Evolutionary conservation across 2,329 filamentous ascomycete species (phyloP).

Genomic region (Proliferodiscus dingleyae): DNA sequence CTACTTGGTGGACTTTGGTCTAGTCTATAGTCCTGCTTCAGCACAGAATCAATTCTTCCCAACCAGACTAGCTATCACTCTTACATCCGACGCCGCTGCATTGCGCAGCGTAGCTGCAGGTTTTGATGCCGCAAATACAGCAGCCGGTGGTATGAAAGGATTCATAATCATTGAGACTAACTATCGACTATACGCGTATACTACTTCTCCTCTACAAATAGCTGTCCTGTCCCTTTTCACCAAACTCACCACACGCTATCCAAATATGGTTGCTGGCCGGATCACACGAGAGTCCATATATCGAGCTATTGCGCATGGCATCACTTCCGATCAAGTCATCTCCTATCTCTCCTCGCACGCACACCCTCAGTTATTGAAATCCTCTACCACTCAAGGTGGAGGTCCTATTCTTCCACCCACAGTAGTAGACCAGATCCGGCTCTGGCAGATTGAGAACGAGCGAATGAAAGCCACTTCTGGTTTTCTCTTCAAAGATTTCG

Average conservation of each 20-base stretch:
- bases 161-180: constrained; percentile 98
- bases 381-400: constrained; percentile 31
- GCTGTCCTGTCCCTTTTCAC: constrained; percentile 88
- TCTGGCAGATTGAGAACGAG: constrained; percentile 98
- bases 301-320: constrained; percentile 80
- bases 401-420: constrained; percentile 80
- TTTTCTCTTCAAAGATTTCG: constrained; percentile 88
- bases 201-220: constrained; percentile 87
- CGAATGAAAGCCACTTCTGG: constrained; percentile 80
- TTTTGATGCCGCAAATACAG: constrained; percentile 60
- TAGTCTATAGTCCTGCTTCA: constrained; percentile 69
- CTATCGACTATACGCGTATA: constrained; percentile 96
- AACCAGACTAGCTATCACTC: constrained; percentile 86
- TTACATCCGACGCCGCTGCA: constrained; percentile 69
- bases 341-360: constrained; percentile 88
- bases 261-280: constrained; percentile 89
- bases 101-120: constrained; percentile 66
- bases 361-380: constrained; percentile 81
- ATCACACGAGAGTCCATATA: constrained; percentile 85
- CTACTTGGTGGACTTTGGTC: constrained; percentile 84
- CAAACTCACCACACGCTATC: constrained; percentile 83
- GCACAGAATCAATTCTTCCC: constrained; percentile 69
- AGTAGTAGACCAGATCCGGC: constrained; percentile 91
- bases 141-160: constrained; percentile 51
- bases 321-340: constrained; percentile 93